These are phyloP conservation scores for Xylariaceae sp. DNA, from an alignment of 2,329 filamentous ascomycete species.

Conservation along the genomic window DNA sequence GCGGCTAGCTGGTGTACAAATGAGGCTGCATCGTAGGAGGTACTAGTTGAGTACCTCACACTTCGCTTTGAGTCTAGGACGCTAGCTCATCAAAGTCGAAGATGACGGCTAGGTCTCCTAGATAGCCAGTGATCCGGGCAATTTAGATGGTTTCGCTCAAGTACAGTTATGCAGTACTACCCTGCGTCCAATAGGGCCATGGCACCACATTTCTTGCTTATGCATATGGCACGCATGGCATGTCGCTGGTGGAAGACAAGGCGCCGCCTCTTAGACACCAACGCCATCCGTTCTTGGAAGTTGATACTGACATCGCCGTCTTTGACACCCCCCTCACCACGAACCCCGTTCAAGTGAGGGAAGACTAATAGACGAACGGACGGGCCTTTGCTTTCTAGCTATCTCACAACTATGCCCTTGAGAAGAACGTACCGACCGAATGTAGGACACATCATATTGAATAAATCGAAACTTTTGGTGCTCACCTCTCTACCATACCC, in stretches of 20 bases:
- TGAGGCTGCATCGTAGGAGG: slow-evolving; percentile 24
- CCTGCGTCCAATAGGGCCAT: slow-evolving; percentile 15
- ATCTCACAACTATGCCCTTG: not conserved
- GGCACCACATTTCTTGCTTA: slow-evolving; percentile 13
- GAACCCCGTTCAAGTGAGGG: not conserved
- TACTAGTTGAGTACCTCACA: slow-evolving; percentile 22
- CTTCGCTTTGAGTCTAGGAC: slow-evolving; percentile 20
- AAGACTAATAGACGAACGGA: not conserved
- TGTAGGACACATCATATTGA: not conserved
- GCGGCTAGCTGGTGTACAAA: slow-evolving; percentile 13
- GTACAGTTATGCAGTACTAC: slow-evolving; percentile 16
- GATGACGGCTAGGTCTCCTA: slow-evolving; percentile 13
- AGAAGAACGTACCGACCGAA: not conserved
- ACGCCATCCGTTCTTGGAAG: slow-evolving; percentile 11
- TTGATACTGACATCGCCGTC: slow-evolving; percentile 1
- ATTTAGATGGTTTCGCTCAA: slow-evolving; percentile 7
- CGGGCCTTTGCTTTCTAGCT: no score
- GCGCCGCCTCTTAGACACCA: slow-evolving; percentile 7
- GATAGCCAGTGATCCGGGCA: slow-evolving; percentile 14
- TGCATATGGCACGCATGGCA: slow-evolving; percentile 7
- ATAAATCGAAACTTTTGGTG: not conserved
- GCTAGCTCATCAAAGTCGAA: slow-evolving; percentile 18
- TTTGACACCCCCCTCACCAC: not conserved
- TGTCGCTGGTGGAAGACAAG: slow-evolving; percentile 8
- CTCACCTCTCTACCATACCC: not conserved